Conservation (phyloP, 768 basidiomycete genomes). For the Lepiota venenata region DNA sequence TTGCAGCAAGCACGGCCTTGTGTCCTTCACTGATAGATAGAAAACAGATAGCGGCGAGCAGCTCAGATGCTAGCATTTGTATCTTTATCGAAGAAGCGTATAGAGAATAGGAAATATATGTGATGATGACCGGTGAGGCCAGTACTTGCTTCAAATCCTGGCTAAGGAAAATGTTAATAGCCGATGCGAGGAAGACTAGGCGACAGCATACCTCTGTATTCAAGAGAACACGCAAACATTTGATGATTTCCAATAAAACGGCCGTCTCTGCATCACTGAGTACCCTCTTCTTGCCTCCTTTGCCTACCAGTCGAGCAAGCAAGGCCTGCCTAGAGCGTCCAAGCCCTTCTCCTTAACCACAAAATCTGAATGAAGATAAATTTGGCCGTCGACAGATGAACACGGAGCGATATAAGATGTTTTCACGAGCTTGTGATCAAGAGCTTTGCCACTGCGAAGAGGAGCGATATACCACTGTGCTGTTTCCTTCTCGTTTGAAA, state of each 20-base stretch:
- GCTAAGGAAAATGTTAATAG: slow-evolving; percentile 33
- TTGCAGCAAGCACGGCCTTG: slow-evolving; percentile 66
- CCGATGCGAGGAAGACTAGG: not conserved
- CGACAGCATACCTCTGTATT: slow-evolving; percentile 71
- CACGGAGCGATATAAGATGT: slow-evolving; percentile 77
- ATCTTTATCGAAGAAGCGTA: slow-evolving; percentile 65
- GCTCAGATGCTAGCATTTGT: slow-evolving; percentile 65
- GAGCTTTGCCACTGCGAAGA: slow-evolving; percentile 49
- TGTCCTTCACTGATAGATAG: slow-evolving; percentile 70
- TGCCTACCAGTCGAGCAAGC: slow-evolving; percentile 61
- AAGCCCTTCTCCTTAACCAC: slow-evolving; percentile 64
- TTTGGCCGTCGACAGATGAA: slow-evolving; percentile 82
- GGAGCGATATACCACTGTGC: slow-evolving; percentile 63
- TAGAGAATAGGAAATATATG: slow-evolving; percentile 70
- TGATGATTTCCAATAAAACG: slow-evolving; percentile 70
- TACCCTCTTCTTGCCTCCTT: slow-evolving; percentile 58
- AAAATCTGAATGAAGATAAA: slow-evolving; percentile 79
- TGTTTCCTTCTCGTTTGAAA: slow-evolving; percentile 35
- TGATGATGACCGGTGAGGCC: slow-evolving; percentile 58
- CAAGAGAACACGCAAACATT: slow-evolving; percentile 76
- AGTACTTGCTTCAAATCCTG: slow-evolving; percentile 72
- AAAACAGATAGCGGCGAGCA: slow-evolving; percentile 82
- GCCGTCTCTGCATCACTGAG: slow-evolving; percentile 63
- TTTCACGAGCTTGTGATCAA: slow-evolving; percentile 66
- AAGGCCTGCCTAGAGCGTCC: slow-evolving; percentile 53